phyloP scores from a whole-genome alignment of 768 basidiomycete species.

The Collybia nuda region DNA sequence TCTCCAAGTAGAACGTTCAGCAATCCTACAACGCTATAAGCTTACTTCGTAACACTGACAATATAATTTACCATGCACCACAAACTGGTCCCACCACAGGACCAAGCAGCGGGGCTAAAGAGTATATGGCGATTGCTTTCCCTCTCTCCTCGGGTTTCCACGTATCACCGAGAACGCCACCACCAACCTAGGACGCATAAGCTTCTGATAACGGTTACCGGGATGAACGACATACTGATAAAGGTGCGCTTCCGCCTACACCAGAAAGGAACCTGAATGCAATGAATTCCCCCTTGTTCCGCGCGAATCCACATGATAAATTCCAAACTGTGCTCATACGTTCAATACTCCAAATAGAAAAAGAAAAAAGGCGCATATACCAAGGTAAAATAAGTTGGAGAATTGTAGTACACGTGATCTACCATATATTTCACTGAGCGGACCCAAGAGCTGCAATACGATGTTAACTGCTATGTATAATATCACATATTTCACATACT shows the following conservation, averaged over 20 bases:
- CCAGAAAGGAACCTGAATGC: slow-evolving; percentile 71
- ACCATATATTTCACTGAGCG: slow-evolving; percentile 72
- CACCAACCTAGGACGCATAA: slow-evolving; percentile 43
- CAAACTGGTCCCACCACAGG: slow-evolving; percentile 64
- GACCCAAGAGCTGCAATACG: slow-evolving; percentile 43
- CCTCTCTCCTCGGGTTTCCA: slow-evolving; percentile 65
- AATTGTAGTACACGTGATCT: slow-evolving; percentile 61
- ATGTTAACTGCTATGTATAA: not conserved
- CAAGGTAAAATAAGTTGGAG: slow-evolving; percentile 66
- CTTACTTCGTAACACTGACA: no score
- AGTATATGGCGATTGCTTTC: slow-evolving; percentile 61
- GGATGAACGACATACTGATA: slow-evolving; percentile 44
- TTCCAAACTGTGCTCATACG: slow-evolving; percentile 46
- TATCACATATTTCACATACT: slow-evolving; percentile 21
- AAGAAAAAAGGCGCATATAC: slow-evolving; percentile 28
- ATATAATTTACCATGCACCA: slow-evolving; percentile 50
- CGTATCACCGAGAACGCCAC: slow-evolving; percentile 62
- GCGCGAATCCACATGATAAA: slow-evolving; percentile 62
- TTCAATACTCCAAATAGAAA: no score
- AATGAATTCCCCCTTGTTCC: slow-evolving; percentile 55
- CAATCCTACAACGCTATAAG: slow-evolving; percentile 36
- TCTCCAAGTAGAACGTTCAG: slow-evolving; percentile 63
- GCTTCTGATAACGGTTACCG: slow-evolving; percentile 29
- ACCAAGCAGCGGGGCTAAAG: slow-evolving; percentile 64
- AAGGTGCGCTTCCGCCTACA: slow-evolving; percentile 70